Conservation (phyloP, 2,329 filamentous ascomycete genomes). For the Diplodia corticola region DNA sequence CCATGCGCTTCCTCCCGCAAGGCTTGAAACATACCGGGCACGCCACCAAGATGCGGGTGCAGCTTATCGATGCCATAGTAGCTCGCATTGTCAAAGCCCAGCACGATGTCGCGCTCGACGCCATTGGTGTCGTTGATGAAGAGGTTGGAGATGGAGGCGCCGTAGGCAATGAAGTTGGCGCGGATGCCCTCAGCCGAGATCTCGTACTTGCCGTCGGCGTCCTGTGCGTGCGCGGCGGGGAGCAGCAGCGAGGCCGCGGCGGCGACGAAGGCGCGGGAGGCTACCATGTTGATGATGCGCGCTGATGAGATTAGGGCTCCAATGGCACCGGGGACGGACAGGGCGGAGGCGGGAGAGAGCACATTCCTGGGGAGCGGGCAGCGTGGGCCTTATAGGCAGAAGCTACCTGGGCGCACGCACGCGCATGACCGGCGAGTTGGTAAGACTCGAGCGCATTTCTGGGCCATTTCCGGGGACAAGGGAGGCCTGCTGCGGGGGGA, state of each 20-base stretch:
- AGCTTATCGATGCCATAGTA: conserved; percentile 65
- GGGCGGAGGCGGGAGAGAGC: neutral
- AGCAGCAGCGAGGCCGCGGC: neutral
- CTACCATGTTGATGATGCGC: conserved; percentile 6
- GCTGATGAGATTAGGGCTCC: neutral
- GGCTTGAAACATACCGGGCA: conserved; percentile 55
- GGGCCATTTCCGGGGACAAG: conserved; percentile 5
- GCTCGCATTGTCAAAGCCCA: conserved; percentile 73
- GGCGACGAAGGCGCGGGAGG: neutral
- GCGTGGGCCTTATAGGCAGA: conserved; percentile 5
- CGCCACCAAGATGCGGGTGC: conserved; percentile 71
- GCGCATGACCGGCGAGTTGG: conserved; percentile 18
- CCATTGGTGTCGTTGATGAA: conserved; percentile 69
- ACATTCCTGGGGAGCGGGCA: neutral
- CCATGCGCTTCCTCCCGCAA: too few species aligned
- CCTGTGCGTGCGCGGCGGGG: conserved; percentile 20
- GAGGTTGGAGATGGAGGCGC: conserved; percentile 70
- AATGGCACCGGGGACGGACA: neutral
- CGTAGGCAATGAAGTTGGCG: conserved; percentile 71
- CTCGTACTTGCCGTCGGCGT: conserved; percentile 64
- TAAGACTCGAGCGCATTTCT: neutral
- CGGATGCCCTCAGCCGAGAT: conserved; percentile 66
- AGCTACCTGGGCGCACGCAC: neutral
- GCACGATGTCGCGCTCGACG: conserved; percentile 68
- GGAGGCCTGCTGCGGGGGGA: neutral